Percentiles rank a stretch among this genome's conserved stretches.
Conservation (phyloP, 1,139 yeast genomes). For the Dujonia santamariae region DNA sequence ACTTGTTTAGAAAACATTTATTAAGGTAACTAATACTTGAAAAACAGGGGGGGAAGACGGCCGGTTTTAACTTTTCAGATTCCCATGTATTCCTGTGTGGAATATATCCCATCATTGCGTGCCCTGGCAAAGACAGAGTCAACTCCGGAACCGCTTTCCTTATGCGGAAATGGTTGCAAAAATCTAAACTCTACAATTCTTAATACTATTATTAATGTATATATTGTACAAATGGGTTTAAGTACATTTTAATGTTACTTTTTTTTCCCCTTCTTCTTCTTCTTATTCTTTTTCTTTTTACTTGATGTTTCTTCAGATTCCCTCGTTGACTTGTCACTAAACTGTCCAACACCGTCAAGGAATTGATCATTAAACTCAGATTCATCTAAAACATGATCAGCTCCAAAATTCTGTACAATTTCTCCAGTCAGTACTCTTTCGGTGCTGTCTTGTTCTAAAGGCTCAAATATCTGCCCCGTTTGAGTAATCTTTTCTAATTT, state of each 20-base stretch:
- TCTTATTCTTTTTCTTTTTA: conserved; percentile 23
- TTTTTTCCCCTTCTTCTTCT: conserved; percentile 23
- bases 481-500: conserved; percentile 23
- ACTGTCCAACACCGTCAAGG: conserved; percentile 23
- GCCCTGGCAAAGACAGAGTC: no score
- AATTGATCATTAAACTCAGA: conserved; percentile 24
- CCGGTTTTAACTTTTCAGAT: no score
- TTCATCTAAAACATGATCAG: conserved; percentile 4
- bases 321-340: conserved; percentile 8
- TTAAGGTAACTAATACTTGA: no score
- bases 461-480: conserved; percentile 13
- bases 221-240: no score
- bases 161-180: no score
- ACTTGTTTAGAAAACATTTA: conserved; percentile 15
- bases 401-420: neutral
- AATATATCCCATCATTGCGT: no score
- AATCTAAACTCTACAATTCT: no score
- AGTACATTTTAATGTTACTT: conserved; percentile 11
- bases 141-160: no score
- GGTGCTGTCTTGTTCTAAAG: conserved; percentile 7
- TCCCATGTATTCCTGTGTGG: no score
- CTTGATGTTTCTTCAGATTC: conserved; percentile 10
- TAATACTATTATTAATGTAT: no score
- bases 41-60: no score
- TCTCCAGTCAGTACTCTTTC: conserved; percentile 5